Evolutionary conservation across 805 yeast species (phyloP).

Genomic region (Starmerella scarabaei): DNA sequence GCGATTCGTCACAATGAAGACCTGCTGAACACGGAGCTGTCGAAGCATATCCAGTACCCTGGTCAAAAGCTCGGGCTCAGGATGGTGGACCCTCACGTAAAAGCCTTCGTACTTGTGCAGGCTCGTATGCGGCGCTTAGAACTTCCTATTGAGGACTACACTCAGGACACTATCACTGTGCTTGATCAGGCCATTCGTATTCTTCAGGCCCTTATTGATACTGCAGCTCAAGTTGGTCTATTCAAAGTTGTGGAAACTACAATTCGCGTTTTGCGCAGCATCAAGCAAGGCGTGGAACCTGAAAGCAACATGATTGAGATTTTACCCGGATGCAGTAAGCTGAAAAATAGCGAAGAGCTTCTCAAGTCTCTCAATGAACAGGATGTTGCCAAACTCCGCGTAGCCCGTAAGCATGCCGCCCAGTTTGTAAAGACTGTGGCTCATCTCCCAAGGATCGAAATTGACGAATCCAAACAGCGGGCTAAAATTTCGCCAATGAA

Average conservation of each 20-base stretch:
- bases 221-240: conserved; percentile 72
- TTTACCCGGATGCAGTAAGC: conserved; percentile 16
- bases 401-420: conserved; percentile 32
- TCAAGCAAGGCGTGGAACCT: conserved; percentile 50
- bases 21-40: conserved; percentile 69
- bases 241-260: conserved; percentile 47
- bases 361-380: conserved; percentile 26
- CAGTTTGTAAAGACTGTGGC: conserved; percentile 42
- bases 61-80: conserved; percentile 31
- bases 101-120: conserved; percentile 57
- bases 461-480: conserved; percentile 33
- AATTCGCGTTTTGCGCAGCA: conserved; percentile 63
- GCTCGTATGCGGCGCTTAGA: conserved; percentile 61
- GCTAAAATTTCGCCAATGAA: conserved; percentile 27
- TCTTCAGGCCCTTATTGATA: conserved; percentile 83
- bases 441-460: conserved; percentile 47
- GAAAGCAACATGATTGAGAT: conserved; percentile 15
- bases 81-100: conserved; percentile 82
- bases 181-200: conserved; percentile 90
- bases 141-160: conserved; percentile 87
- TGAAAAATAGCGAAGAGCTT: not conserved
- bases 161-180: conserved; percentile 86
- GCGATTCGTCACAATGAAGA: conserved; percentile 91
- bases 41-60: conserved; percentile 50
- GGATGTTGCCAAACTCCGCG: conserved; percentile 32